Base-by-base conservation (phyloP, 257 asterid genomes). In the Catharanthus roseus region DNA sequence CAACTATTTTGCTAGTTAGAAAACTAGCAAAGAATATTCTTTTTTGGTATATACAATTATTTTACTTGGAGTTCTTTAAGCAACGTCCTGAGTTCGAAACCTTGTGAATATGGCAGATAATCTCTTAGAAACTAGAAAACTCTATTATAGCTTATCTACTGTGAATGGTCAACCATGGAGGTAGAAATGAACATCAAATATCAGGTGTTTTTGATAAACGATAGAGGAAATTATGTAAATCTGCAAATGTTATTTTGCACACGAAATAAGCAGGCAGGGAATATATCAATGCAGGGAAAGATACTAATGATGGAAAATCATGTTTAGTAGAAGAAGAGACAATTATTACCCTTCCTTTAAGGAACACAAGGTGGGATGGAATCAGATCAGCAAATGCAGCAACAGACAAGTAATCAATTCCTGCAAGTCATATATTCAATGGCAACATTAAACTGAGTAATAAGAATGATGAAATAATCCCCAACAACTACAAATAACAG, bases 341-440 rank as follows among this genome's bases (percentile, higher is more conserved):
- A 19, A 18, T 44, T 7, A 84, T 86, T 78, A 95, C 99, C 93
- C 84, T 82, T 86, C 88, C 76, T 79, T 86, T 47, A 10, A 95
- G 95, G 62, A 95, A 84, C 70, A 91, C 97, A 62, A 83, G 96
- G 83, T 95, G 99, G 74, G 97, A 49, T 55, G 99, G 88, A 53
- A 86, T 74, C 79, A 83, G 61, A 77, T 95, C 93, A 67, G 60
- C 95, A 66, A 49, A 88, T n/a, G 97, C 97, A 74, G 97, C 99
- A 79, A 85, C 97, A 4, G 99, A 95, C 84, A 95, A 81, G 89
- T 95, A 95, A 76, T 95, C 99, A 21, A 84, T 50, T 77, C 99
- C 99, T 95, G 72, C 83, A 81, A 77, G 39, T 10, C 51, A 41
- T 34, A 54, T 34, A 70, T 45, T 51, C 62, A 56, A 45, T 23